Evolutionary conservation across 2,329 filamentous ascomycete species (phyloP).

Genomic region (Alternaria postmessia): DNA sequence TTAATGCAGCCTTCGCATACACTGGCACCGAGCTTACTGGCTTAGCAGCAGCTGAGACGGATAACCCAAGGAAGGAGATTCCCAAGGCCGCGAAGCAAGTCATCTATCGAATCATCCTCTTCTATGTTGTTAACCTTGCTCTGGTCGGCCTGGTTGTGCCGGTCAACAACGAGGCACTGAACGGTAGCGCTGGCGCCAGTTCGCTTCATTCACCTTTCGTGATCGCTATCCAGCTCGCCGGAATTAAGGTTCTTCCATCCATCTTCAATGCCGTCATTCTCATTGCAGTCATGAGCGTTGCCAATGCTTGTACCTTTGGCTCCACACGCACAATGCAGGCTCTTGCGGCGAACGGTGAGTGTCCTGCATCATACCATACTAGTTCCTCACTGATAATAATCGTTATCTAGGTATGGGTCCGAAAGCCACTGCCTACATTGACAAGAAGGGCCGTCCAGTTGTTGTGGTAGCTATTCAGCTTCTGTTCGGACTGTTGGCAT

Average conservation of each 20-base stretch:
- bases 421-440: slow-evolving; percentile 77
- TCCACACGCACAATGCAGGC: slow-evolving; percentile 64
- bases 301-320: slow-evolving; percentile 64
- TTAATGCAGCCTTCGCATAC: slow-evolving; percentile 69
- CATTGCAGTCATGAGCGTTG: slow-evolving; percentile 66
- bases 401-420: slow-evolving; percentile 67
- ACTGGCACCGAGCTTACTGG: slow-evolving; percentile 68
- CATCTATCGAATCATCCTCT: slow-evolving; percentile 55
- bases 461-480: slow-evolving; percentile 75
- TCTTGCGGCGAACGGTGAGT: slow-evolving; percentile 49
- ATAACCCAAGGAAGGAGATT: slow-evolving; percentile 59
- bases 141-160: slow-evolving; percentile 53
- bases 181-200: slow-evolving; percentile 6
- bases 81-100: slow-evolving; percentile 54
- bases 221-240: slow-evolving; percentile 68
- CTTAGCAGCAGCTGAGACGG: slow-evolving; percentile 64
- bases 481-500: slow-evolving; percentile 75
- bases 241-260: slow-evolving; percentile 66
- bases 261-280: slow-evolving; percentile 73
- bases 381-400: neutral
- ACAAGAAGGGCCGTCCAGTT: slow-evolving; percentile 79
- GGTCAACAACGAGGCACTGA: slow-evolving; percentile 28
- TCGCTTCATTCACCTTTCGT: slow-evolving; percentile 66
- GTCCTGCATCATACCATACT: neutral
- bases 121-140: slow-evolving; percentile 53